Percentiles rank a stretch among this genome's conserved stretches.
These are phyloP conservation scores for Candida saitoana DNA, from an alignment of 805 yeast species.

Conservation along the genomic window DNA sequence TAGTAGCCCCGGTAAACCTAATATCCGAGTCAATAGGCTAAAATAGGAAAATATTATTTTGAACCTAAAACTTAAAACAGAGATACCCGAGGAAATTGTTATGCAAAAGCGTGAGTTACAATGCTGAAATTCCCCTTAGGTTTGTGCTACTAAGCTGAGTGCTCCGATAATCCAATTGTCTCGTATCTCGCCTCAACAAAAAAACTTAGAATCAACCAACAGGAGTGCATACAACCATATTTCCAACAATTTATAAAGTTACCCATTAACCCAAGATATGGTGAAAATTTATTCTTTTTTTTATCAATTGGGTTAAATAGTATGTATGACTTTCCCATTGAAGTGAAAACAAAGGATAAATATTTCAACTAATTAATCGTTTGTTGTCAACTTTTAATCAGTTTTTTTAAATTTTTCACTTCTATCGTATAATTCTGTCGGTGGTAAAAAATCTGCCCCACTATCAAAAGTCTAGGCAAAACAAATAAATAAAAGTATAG, in stretches of 20 bases:
- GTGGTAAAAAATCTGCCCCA: constrained; percentile 2
- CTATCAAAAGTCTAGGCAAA: no score
- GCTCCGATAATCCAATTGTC: no score
- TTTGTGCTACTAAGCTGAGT: no score
- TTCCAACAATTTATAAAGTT: constrained; percentile 2
- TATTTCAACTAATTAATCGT: no score
- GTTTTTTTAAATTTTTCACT: no score
- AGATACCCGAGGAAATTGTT: background rate
- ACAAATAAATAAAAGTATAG: no score
- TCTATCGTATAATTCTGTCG: background rate
- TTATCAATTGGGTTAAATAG: background rate
- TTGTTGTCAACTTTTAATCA: background rate
- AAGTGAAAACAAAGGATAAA: no score
- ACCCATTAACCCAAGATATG: background rate
- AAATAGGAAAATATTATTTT: background rate
- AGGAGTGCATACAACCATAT: constrained; percentile 5
- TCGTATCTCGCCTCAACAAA: background rate
- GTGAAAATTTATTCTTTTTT: background rate
- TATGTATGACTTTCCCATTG: no score
- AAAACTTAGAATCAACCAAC: background rate
- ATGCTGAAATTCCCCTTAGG: no score
- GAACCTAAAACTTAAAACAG: background rate
- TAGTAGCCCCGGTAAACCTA: background rate
- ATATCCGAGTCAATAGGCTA: background rate
- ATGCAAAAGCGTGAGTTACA: no score